Evolutionary conservation across 225 moss, liverwort and hornwort genomes (phyloP), one percentile per base, ranked within the genome.

Genomic region (Thuidium tamariscinum): DNA sequence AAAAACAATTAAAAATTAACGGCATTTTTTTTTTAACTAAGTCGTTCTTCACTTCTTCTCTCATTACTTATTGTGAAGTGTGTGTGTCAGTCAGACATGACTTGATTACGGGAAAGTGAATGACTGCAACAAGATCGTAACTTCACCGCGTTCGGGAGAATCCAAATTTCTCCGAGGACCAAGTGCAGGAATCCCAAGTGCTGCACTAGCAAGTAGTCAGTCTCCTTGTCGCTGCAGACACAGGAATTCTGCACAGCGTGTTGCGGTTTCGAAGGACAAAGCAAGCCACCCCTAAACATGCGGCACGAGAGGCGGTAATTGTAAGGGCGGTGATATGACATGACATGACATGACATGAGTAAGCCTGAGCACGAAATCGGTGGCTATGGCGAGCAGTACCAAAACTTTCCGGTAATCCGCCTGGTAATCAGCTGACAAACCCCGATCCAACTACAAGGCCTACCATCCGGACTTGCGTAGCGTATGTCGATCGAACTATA

Each of bases 381-480:
- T 54, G 41, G 54, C 77, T 77, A 66, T 32, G 65, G 76, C 34
- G 51, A 76, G 54, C 25, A 32, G 85, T 77, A 85, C 77, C 74
- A 7, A 56, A 55, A 46, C 3, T n/a, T 72, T n/a, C 55, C 55
- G 7, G 64, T 84, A 61, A 51, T 51, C 26, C 52, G 81, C 83
- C 89, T 37, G 18, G 42, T 82, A 79, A 83, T 89, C 86, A 54
- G 83, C 86, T 89, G 79, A 86, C 89, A 77, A 41, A 77, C 77
- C 69, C 56, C 49, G 82, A 68, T 70, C 34, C 83, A 83, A 66
- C 88, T 83, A 54, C 82, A 77, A 70, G 51, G 61, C 82, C 82
- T 75, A 82, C 23, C 32, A 44, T 17, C 54, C 42, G 52, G 52
- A 56, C 41, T 44, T 37, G 64, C 84, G 3, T 75, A 84, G 84